Evolutionary conservation across 2,329 filamentous ascomycete genomes (phyloP), one percentile per base, ranked within the genome.

Genomic region (Salinomyces thailandicus): DNA sequence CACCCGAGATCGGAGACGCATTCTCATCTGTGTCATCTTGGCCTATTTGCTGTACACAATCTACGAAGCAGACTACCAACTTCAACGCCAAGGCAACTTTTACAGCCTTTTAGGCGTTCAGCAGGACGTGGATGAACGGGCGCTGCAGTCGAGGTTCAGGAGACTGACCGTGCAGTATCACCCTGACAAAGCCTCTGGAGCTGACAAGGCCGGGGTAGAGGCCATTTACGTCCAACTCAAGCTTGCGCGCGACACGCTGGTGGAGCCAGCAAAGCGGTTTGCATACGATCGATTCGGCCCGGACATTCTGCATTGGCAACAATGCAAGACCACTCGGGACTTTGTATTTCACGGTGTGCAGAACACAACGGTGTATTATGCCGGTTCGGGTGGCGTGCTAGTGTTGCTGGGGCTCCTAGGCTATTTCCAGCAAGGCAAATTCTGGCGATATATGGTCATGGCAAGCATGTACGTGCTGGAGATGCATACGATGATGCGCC

Each of bases 271-370:
- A 1, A 78, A 74, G 52, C 73, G 85, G 38, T 93, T 91, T 57
- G 86, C 85, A 5, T 95, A 95, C 62, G 85, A 94, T 56, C 77
- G 85, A 32, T 86, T 94, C 57, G 87, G 87, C 0, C 79, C 84
- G 1, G 75, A 76, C 18, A 70, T 87, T 14, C 59, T 80, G 9
- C 57, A 59, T 6, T 89, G 80, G 79, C 65, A 72, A 45, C 68
- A 73, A 45, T 81, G 77, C 61, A 63, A 70, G 36, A 84, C 81
- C 0, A 64, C 83, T 38, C 72, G 72, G 41, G 87, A 94, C 56
- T 93, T 75, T 56, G 67, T 93, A 32, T 66, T 72, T 35, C 66
- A 70, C 11, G 86, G 84, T 37, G 63, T 84, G n/a, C 70, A 72
- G 45, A 58, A 60, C 8, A 63, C 77, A 11, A 47, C 76, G 1